Evolutionary conservation across 495 filamentous ascomycete species (phyloP), one percentile per base, ranked within the genome.

Genomic region (Hypoxylon subgilvum): DNA sequence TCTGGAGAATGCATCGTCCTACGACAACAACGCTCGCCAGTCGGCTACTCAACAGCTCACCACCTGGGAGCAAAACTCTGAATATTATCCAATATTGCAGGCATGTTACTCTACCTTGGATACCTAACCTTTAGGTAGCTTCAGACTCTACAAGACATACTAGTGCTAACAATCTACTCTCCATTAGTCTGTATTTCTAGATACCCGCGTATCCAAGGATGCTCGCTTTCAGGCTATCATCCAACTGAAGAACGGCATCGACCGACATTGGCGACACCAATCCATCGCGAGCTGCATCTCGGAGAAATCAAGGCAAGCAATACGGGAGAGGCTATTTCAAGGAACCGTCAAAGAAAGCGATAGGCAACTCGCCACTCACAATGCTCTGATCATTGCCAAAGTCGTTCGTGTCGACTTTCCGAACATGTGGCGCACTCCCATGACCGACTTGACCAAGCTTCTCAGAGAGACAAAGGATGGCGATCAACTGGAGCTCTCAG

Each of bases 211-310:
- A 0, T 89, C 91, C 8, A 65, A 79, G 10, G 86, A 92, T 61
- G 80, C 90, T 34, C 87, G 94, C 43, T 90, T 94, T 69, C 82
- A 96, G n/a, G 85, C 91, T 13, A 85, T 96, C 43, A 97, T 96
- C 55, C 89, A 95, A 66, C 76, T 98, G 47, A 97, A 97, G 69
- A 96, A 97, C 70, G 94, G 91, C 19, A 90, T 96, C 66, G 93
- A 97, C 64, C 91, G 88, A 69, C 91, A 90, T 70, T 98, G 94
- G 94, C 82, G 94, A 32, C 87, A 85, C 65, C 19, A 63, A 32
- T 86, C 83, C 2, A 81, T 88, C 12, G 77, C 69, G 57, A 87
- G 86, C 70, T 82, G 88, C 22, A 88, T 97, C 32, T 77, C 71
- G 6, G 86, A 88, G 55, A 82, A 86, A 7, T 86, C 95, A 61